Evolutionary conservation across 768 basidiomycete genomes (phyloP).

Genomic region (Panaeolus papilionaceus): DNA sequence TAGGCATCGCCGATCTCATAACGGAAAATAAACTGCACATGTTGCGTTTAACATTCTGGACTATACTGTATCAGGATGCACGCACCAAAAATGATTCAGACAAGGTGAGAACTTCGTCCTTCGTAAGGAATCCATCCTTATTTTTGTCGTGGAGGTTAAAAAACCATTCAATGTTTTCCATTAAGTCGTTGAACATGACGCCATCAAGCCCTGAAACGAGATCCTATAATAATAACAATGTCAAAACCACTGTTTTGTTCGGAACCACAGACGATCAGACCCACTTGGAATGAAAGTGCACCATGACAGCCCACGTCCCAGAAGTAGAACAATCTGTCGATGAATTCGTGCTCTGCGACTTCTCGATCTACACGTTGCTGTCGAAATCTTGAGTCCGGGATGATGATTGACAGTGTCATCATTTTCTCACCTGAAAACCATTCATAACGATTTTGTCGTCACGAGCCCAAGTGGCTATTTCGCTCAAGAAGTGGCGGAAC

Average conservation of each 20-base stretch:
- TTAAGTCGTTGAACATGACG: slow-evolving; percentile 95
- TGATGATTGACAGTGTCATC: slow-evolving; percentile 13
- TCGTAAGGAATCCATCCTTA: slow-evolving; percentile 93
- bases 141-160: slow-evolving; percentile 96
- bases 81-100: slow-evolving; percentile 92
- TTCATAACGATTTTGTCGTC: slow-evolving; percentile 93
- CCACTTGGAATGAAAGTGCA: slow-evolving; percentile 89
- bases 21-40: slow-evolving; percentile 91
- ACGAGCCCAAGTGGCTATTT: slow-evolving; percentile 94
- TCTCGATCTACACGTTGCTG: slow-evolving; percentile 88
- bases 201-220: slow-evolving; percentile 87
- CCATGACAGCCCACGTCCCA: slow-evolving; percentile 89
- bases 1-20: slow-evolving; percentile 97
- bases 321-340: slow-evolving; percentile 92
- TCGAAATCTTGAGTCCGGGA: not conserved
- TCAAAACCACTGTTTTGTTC: slow-evolving; percentile 8
- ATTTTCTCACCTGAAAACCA: slow-evolving; percentile 75
- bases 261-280: slow-evolving; percentile 21
- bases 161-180: slow-evolving; percentile 99
- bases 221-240: slow-evolving; percentile 57
- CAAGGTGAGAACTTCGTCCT: slow-evolving; percentile 94
- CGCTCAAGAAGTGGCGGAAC: slow-evolving; percentile 89
- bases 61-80: slow-evolving; percentile 10
- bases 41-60: slow-evolving; percentile 19
- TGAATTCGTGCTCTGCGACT: slow-evolving; percentile 95